phyloP scores from a whole-genome alignment of 2,329 filamentous ascomycete genomes.

The Aspergillus pseudotamarii region DNA sequence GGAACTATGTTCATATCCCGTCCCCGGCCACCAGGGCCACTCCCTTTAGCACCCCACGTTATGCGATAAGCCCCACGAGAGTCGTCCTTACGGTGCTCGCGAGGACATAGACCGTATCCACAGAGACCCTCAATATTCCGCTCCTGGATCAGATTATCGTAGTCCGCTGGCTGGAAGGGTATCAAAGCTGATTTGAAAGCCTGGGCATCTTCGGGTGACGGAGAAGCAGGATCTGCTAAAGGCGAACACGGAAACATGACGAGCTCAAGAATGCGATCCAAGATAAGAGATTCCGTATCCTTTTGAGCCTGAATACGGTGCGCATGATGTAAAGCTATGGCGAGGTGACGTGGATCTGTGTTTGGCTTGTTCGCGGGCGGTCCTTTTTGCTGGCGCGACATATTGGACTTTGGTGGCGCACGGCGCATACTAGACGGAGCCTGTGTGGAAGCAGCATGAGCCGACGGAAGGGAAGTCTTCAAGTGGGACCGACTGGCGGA shows the following conservation, averaged over 20 bases:
- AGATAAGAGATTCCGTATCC: conserved; percentile 72
- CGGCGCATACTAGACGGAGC: conserved; percentile 37
- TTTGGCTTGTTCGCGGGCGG: conserved; percentile 37
- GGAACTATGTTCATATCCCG: conserved; percentile 67
- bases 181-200: conserved; percentile 68
- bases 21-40: conserved; percentile 48
- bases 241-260: conserved; percentile 63
- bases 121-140: conserved; percentile 81
- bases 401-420: conserved; percentile 24
- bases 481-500: conserved; percentile 57
- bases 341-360: conserved; percentile 51
- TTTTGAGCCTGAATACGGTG: conserved; percentile 80
- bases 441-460: conserved; percentile 44
- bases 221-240: conserved; percentile 54
- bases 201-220: conserved; percentile 62
- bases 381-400: conserved; percentile 32
- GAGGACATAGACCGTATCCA: conserved; percentile 79
- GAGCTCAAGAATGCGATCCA: conserved; percentile 71
- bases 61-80: conserved; percentile 70
- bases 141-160: conserved; percentile 85
- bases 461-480: conserved; percentile 57
- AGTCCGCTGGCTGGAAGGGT: conserved; percentile 83
- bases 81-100: conserved; percentile 60
- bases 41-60: conserved; percentile 57
- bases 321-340: conserved; percentile 80